Conservation (phyloP, 164 flowering plant genomes). For the Stephania cephalantha region DNA sequence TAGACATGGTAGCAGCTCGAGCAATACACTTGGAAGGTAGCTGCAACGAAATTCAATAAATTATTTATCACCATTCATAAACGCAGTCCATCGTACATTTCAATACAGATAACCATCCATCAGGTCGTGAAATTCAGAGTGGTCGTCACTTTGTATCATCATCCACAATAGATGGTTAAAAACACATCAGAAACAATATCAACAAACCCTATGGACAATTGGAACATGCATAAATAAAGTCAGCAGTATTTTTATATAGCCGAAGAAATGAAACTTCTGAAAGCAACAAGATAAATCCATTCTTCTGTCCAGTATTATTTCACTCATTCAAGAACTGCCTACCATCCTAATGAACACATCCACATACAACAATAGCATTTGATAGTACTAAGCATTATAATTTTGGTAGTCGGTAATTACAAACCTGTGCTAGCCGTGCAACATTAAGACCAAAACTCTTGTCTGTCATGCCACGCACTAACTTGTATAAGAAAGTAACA, state of each 20-base stretch:
- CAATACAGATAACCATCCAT: background rate
- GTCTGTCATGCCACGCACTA: constrained; percentile 70
- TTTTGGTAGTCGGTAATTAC: constrained; percentile 2
- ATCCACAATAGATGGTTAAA: background rate
- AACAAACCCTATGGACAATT: background rate
- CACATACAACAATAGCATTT: background rate
- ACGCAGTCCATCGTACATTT: background rate
- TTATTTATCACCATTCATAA: background rate
- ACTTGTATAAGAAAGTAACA: constrained; percentile 82
- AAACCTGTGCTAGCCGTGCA: constrained; percentile 94
- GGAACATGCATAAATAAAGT: background rate
- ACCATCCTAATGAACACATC: background rate
- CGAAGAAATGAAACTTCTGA: background rate
- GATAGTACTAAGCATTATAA: background rate
- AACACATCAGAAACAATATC: background rate
- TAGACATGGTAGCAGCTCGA: constrained; percentile 64
- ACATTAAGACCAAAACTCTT: constrained; percentile 93
- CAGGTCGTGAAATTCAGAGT: background rate
- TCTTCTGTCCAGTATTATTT: background rate
- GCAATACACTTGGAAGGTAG: constrained; percentile 61
- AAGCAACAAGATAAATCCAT: background rate
- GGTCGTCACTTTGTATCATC: background rate
- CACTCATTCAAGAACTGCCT: background rate
- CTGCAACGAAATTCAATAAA: constrained; percentile 28
- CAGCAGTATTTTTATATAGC: background rate